Evolutionary conservation across 177 flowering plant species (phyloP).

Genomic region (Vitis hybrid): DNA sequence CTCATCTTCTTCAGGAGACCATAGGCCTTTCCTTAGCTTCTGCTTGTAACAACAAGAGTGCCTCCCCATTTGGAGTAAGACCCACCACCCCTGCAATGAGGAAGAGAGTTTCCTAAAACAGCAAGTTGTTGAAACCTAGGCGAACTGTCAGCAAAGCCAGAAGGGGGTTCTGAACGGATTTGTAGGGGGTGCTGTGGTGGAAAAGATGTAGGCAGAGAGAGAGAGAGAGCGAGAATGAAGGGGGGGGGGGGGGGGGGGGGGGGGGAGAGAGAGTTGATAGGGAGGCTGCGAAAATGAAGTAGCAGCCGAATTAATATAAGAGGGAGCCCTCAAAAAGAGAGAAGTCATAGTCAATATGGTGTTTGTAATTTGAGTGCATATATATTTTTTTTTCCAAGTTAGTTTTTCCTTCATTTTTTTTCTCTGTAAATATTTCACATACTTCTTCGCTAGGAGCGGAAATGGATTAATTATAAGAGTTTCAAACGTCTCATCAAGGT

Average conservation of each 20-base stretch:
- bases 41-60: constrained; percentile 40
- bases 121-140: constrained; percentile 21
- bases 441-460: not conserved
- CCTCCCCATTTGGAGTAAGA: constrained; percentile 31
- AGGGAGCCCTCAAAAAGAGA: constrained; percentile 15
- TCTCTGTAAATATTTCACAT: not conserved
- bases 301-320: constrained; percentile 24
- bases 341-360: constrained; percentile 19
- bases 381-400: not conserved
- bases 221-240: constrained; percentile 7
- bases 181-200: constrained; percentile 1
- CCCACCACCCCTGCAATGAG: constrained; percentile 8
- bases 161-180: not conserved
- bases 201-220: constrained; percentile 7
- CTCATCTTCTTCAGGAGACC: constrained; percentile 46
- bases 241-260: constrained; percentile 11
- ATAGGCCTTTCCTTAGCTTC: constrained; percentile 39
- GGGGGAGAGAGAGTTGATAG: constrained; percentile 3
- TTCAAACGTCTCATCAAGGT: constrained; percentile 16
- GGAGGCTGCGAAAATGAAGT: constrained; percentile 26
- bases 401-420: not conserved
- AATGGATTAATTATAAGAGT: constrained; percentile 1
- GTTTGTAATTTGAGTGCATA: not conserved
- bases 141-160: constrained; percentile 17
- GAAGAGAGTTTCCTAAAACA: constrained; percentile 8